phyloP scores from a whole-genome alignment of 1,284 basidiomycete genomes.

The Cystobasidiaceae sp. region DNA sequence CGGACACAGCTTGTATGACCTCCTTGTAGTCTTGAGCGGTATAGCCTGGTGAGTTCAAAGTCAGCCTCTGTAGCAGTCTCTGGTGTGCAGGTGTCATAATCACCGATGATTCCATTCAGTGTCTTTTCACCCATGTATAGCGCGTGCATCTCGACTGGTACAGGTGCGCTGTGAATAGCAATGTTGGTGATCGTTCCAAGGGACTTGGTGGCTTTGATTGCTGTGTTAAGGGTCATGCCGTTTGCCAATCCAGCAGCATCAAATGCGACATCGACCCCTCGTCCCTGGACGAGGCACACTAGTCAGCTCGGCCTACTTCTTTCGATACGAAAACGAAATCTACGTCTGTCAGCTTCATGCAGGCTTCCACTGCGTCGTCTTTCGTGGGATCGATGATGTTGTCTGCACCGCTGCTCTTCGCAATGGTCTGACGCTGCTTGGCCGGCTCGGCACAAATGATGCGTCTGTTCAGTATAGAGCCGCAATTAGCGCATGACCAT shows the following conservation, averaged over 20 bases:
- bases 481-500: background rate
- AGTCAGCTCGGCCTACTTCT: background rate
- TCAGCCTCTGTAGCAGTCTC: background rate
- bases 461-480: background rate
- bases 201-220: constrained; percentile 21
- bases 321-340: background rate
- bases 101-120: constrained; percentile 30
- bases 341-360: constrained; percentile 16
- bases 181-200: constrained; percentile 26
- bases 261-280: constrained; percentile 29
- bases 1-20: constrained; percentile 27
- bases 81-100: background rate
- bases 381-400: constrained; percentile 25
- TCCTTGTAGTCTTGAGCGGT: constrained; percentile 30
- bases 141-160: constrained; percentile 19
- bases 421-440: constrained; percentile 9
- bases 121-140: constrained; percentile 32
- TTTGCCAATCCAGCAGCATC: constrained; percentile 26
- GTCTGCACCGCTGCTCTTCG: constrained; percentile 25
- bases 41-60: too few relatives aligned
- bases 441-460: constrained; percentile 32
- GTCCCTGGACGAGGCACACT: background rate
- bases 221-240: constrained; percentile 25
- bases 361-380: constrained; percentile 17
- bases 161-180: constrained; percentile 20